Base-by-base conservation (phyloP, 2,329 filamentous ascomycete species). In the Botrytis deweyae region DNA sequence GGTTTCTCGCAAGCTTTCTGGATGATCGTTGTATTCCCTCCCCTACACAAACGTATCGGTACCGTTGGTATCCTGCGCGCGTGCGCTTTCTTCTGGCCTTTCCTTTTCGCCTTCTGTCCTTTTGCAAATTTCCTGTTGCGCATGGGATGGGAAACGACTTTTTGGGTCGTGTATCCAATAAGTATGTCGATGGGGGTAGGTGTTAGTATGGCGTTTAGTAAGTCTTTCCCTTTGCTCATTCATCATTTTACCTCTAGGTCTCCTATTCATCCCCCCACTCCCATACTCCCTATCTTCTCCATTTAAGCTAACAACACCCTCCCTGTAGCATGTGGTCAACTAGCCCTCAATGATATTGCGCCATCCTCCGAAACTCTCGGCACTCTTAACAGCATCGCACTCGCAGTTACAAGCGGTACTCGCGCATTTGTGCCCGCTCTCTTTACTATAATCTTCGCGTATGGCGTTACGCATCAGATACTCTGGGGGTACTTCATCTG, bases 311-410 rank as follows among this genome's bases (percentile, higher is more conserved):
- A 71, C 72, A 72, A 75, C 59, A 16, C 7, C 67, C 93, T 93
- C 85, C 87, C 2, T n/a, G 92, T 92, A 79, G 94, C 91, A 0
- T 90, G 86, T 2, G 86, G 91, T 0, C 92, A 95, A 83, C 88
- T 95, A 14, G 89, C 89, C 0, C 80, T 95, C 46, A 95, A 95
- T 81, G 92, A 95, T 74, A 88, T 92, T 3, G 87, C 90, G 0
- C 93, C 93, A 0, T 88, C 86, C 16, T 86, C 88, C 1, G 84
- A 85, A 61, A 87, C 89, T 0, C 84, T 95, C 16, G 92, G 91
- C 0, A 93, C 89, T 0, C 83, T 96, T 42, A 95, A 95, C 77
- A 90, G 91, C 0, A 78, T 93, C 1, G 87, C 88, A 0, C 83
- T 95, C 73, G 91, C 91, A 0, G 78, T 89, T 0, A 82, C 85